Percentiles rank a stretch among this genome's conserved stretches.
phyloP scores from a whole-genome alignment of 176 grass and related monocot genomes.

The Oryza coarctata region DNA sequence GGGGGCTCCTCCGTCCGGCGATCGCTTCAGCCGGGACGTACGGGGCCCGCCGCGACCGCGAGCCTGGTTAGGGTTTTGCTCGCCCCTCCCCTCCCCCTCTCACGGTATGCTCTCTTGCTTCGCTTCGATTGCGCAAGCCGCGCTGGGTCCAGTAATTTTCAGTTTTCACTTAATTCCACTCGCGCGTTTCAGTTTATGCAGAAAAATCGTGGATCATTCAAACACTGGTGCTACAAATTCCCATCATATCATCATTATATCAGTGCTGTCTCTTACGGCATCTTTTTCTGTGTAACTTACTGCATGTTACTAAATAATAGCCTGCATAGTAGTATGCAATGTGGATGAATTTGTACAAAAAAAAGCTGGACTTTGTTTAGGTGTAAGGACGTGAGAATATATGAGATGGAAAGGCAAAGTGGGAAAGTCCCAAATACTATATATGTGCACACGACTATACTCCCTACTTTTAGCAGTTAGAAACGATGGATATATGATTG shows the following conservation, averaged over 20 bases:
- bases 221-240: neutral
- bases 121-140: neutral
- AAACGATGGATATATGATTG: constrained; percentile 13
- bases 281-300: neutral
- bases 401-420: neutral
- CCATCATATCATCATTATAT: neutral
- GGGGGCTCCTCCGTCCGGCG: neutral
- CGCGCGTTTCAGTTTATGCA: neutral
- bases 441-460: neutral
- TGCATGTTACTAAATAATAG: neutral
- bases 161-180: neutral
- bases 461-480: neutral
- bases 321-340: neutral
- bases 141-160: neutral
- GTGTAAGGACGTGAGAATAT: too few relatives aligned
- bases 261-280: too few relatives aligned
- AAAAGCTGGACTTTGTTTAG: neutral
- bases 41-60: neutral
- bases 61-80: constrained; percentile 6
- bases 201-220: too few relatives aligned
- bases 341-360: neutral
- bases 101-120: neutral
- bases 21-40: neutral
- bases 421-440: neutral
- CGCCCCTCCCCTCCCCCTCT: neutral